phyloP scores from a whole-genome alignment of 306 rosid genomes.

The Vicia sativa region DNA sequence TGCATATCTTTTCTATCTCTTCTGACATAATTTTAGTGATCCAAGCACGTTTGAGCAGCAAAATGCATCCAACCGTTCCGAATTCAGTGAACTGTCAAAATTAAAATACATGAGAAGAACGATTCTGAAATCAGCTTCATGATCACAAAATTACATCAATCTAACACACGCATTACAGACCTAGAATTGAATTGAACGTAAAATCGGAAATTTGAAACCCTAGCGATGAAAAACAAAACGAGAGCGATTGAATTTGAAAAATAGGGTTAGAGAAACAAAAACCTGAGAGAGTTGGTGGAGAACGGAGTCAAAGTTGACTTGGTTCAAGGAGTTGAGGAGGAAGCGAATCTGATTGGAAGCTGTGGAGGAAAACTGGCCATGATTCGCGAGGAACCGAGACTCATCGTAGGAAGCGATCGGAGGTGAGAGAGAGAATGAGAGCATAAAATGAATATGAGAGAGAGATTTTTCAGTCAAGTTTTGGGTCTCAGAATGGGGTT shows the following conservation, averaged over 20 bases:
- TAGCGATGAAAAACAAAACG: not conserved
- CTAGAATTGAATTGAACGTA: slow-evolving; percentile 1
- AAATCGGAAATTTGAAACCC: not conserved
- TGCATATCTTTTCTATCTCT: slow-evolving; percentile 57
- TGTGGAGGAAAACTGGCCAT: slow-evolving; percentile 50
- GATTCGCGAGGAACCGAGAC: slow-evolving; percentile 2
- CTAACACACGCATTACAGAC: too few species aligned
- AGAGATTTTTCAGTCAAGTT: not conserved
- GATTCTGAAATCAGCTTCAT: too few species aligned
- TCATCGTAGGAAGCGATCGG: not conserved
- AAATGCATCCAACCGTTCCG: slow-evolving; percentile 82
- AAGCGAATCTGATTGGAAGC: slow-evolving; percentile 82
- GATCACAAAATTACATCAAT: too few species aligned
- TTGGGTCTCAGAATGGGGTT: too few species aligned
- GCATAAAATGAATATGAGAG: not conserved
- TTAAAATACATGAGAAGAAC: not conserved
- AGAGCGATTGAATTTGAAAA: not conserved
- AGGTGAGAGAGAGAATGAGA: not conserved
- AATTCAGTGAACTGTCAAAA: slow-evolving; percentile 66
- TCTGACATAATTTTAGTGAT: slow-evolving; percentile 54
- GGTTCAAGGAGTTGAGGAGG: slow-evolving; percentile 71
- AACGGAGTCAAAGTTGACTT: slow-evolving; percentile 75
- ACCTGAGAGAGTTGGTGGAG: slow-evolving; percentile 80
- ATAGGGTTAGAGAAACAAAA: not conserved
- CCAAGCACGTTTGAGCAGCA: slow-evolving; percentile 86